phyloP scores from a whole-genome alignment of 352 stramenopile genomes.

The Pythium rishiriense region DNA sequence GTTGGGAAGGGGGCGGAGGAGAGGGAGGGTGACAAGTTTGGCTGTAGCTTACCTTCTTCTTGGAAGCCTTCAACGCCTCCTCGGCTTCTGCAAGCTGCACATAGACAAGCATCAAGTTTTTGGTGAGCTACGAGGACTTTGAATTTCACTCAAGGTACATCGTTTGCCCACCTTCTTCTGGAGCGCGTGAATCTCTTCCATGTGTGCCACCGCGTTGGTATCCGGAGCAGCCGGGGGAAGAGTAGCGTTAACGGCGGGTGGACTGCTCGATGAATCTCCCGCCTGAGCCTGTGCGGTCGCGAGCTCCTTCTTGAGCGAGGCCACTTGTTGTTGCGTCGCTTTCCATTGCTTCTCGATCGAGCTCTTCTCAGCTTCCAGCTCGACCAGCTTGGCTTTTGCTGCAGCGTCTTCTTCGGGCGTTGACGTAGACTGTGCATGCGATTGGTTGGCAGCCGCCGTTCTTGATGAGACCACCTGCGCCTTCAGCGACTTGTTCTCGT shows the following conservation, averaged over 20 bases:
- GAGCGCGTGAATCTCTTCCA: conserved; percentile 44
- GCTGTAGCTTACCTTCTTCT: conserved; percentile 50
- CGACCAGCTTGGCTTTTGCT: conserved; percentile 21
- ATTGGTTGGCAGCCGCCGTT: not conserved
- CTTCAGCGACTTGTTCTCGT: conserved; percentile 64
- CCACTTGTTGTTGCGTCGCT: conserved; percentile 57
- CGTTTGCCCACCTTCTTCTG: conserved; percentile 54
- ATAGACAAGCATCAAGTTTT: not conserved
- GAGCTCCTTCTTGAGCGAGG: conserved; percentile 33
- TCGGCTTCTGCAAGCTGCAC: conserved; percentile 19
- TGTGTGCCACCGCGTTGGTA: conserved; percentile 9
- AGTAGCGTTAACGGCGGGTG: not conserved
- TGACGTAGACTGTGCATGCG: not conserved
- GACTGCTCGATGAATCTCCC: conserved; percentile 9
- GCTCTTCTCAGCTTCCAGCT: conserved; percentile 57
- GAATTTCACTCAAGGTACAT: not conserved
- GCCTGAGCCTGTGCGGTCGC: conserved; percentile 17
- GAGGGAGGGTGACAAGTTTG: too few species aligned
- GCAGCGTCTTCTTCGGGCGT: not conserved
- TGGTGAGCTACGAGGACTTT: too few species aligned
- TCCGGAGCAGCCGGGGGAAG: conserved; percentile 26
- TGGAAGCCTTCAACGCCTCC: conserved; percentile 22
- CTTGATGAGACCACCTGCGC: conserved; percentile 21
- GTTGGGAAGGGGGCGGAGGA: too few species aligned
- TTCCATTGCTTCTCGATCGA: conserved; percentile 63